Evolutionary conservation across 169 alveolate species (phyloP).

Genomic region (Eimeria sp.): DNA sequence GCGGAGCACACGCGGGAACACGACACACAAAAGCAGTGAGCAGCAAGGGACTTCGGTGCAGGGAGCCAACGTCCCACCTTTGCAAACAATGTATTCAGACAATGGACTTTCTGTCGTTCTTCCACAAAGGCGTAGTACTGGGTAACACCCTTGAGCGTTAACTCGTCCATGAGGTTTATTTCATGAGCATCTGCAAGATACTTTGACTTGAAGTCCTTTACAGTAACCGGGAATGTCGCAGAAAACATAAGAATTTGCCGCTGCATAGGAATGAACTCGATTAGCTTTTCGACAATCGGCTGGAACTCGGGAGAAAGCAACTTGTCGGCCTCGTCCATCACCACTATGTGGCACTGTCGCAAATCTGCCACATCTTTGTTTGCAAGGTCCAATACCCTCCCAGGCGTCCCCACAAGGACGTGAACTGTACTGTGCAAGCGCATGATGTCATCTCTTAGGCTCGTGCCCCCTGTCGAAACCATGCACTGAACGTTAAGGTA

Average conservation of each 20-base stretch:
- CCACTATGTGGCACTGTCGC: slow-evolving; percentile 93
- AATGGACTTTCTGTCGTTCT: slow-evolving; percentile 99
- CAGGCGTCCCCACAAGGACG: slow-evolving; percentile 99
- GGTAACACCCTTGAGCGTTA: slow-evolving; percentile 99
- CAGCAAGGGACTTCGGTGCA: not conserved
- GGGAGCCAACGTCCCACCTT: slow-evolving; percentile 86
- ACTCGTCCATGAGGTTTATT: slow-evolving; percentile 99
- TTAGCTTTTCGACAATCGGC: slow-evolving; percentile 97
- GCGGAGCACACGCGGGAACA: too few species aligned
- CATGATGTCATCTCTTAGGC: slow-evolving; percentile 98
- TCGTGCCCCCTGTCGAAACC: slow-evolving; percentile 99
- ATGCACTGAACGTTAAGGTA: slow-evolving; percentile 98
- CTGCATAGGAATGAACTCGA: slow-evolving; percentile 96
- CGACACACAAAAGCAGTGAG: not conserved
- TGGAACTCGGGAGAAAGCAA: slow-evolving; percentile 98
- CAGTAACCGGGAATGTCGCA: slow-evolving; percentile 99
- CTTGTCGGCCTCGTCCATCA: slow-evolving; percentile 99
- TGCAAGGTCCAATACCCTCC: slow-evolving; percentile 98
- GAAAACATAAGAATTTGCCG: slow-evolving; percentile 98
- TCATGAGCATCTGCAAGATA: slow-evolving; percentile 98
- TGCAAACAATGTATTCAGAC: slow-evolving; percentile 98
- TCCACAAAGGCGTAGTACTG: slow-evolving; percentile 99
- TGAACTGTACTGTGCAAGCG: slow-evolving; percentile 98
- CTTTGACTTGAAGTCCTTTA: slow-evolving; percentile 97
- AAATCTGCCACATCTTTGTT: slow-evolving; percentile 97